These are phyloP conservation scores for Penicillium sp. DNA, from an alignment of 2,329 filamentous ascomycete genomes.

Conservation along the genomic window DNA sequence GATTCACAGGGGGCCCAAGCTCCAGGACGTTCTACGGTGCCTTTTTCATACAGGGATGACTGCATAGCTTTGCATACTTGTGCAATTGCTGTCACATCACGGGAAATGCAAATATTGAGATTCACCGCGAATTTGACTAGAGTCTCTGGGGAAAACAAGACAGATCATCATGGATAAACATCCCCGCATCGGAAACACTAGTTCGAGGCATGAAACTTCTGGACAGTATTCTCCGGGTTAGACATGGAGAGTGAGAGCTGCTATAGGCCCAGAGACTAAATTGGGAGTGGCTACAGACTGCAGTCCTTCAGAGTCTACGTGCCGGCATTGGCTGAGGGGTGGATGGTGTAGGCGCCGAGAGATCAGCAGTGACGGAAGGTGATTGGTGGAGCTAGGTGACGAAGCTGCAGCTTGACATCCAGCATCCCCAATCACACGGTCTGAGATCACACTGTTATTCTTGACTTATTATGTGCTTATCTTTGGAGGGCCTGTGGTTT, in stretches of 20 bases:
- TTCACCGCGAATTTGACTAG: background rate
- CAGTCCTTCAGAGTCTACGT: background rate
- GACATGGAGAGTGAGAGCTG: background rate
- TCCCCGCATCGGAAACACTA: constrained; percentile 12
- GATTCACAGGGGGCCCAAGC: constrained; percentile 14
- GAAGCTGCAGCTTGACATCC: constrained; percentile 25
- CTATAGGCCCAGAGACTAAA: background rate
- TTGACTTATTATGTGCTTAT: background rate
- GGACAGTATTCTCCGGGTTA: background rate
- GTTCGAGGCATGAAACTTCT: constrained; percentile 10
- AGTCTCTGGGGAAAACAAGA: background rate
- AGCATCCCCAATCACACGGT: constrained; percentile 27
- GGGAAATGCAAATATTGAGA: background rate
- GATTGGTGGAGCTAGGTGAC: constrained; percentile 25
- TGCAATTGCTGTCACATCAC: constrained; percentile 23
- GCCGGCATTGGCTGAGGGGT: constrained; percentile 16
- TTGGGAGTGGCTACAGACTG: background rate
- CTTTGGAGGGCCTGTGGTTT: background rate
- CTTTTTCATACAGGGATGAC: constrained; percentile 6
- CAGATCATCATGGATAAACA: constrained; percentile 5
- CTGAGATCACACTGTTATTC: constrained; percentile 7
- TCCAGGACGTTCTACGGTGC: constrained; percentile 5
- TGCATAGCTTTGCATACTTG: constrained; percentile 6
- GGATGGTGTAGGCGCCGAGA: constrained; percentile 21
- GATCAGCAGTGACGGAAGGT: constrained; percentile 18